These are phyloP conservation scores for Pisolithus marmoratus DNA, from an alignment of 768 basidiomycete genomes.

Conservation along the genomic window DNA sequence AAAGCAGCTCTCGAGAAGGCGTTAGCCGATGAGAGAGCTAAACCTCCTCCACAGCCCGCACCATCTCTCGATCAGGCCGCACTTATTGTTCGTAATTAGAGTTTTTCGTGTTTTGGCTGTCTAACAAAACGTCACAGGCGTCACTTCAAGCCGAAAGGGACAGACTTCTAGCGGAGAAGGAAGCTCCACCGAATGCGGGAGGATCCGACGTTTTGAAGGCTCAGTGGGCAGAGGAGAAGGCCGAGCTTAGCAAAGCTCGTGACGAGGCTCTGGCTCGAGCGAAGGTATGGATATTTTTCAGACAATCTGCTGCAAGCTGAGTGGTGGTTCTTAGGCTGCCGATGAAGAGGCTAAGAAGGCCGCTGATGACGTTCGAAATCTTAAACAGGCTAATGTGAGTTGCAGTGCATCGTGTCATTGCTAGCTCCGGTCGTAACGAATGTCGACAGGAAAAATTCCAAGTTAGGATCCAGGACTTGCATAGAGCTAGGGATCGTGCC, in stretches of 20 bases:
- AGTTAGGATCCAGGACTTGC: conserved; percentile 45
- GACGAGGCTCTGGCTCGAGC: conserved; percentile 54
- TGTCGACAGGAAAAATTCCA: conserved; percentile 56
- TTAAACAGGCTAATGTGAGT: conserved; percentile 29
- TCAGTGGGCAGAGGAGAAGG: conserved; percentile 57
- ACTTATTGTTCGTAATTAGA: conserved; percentile 30
- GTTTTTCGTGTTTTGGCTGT: background rate
- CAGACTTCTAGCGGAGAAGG: conserved; percentile 55
- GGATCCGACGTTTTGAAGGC: conserved; percentile 30
- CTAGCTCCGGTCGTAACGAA: conserved; percentile 1
- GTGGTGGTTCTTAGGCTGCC: conserved; percentile 25
- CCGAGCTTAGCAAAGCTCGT: conserved; percentile 48
- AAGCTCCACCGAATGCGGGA: conserved; percentile 25
- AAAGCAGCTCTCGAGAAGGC: conserved; percentile 35
- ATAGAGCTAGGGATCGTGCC: conserved; percentile 43
- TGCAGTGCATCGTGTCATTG: background rate
- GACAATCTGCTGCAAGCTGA: conserved; percentile 1
- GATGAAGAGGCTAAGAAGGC: conserved; percentile 42
- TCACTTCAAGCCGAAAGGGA: conserved; percentile 56
- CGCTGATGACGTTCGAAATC: conserved; percentile 37
- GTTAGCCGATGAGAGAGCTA: conserved; percentile 33
- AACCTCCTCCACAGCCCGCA: conserved; percentile 8
- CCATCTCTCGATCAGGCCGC: conserved; percentile 19
- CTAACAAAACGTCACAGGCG: conserved; percentile 32
- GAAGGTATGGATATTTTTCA: conserved; percentile 38